A percentile compares a stretch with the other conserved stretches of the same genome.
Evolutionary conservation across 768 basidiomycete genomes (phyloP).

Genomic region (Tricholoma terreum): DNA sequence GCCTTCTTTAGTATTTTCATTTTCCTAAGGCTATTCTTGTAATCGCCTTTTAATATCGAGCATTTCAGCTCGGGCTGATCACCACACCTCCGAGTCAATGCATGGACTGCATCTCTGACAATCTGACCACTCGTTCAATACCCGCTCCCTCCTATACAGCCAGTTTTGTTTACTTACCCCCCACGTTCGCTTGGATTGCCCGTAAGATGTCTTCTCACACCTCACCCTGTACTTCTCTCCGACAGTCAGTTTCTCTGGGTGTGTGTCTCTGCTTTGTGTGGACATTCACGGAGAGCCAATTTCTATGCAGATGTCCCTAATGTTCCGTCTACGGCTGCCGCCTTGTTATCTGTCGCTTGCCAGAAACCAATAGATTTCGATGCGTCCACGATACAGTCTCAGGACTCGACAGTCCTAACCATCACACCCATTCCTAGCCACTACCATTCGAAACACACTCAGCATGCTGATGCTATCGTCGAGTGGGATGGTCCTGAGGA

Average conservation of each 20-base stretch:
- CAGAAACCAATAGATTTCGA: not conserved
- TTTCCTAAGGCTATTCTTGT: too few species aligned
- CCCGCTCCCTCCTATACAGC: not conserved
- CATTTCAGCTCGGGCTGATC: too few species aligned
- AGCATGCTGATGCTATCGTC: conserved; percentile 15
- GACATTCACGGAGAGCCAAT: not conserved
- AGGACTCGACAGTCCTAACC: not conserved
- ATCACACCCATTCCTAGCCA: not conserved
- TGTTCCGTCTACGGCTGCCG: not conserved
- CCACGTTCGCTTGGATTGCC: not conserved
- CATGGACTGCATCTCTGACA: too few species aligned
- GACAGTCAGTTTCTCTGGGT: not conserved
- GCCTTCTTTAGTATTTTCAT: too few species aligned
- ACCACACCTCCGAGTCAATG: too few species aligned
- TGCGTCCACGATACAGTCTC: conserved; percentile 6
- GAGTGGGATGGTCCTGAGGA: conserved; percentile 28
- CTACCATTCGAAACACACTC: not conserved
- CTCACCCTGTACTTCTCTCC: not conserved
- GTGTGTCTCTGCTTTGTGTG: not conserved
- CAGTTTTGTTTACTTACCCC: not conserved
- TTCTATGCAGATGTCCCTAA: not conserved
- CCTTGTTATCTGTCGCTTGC: not conserved
- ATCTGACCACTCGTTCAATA: not conserved
- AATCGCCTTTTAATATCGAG: too few species aligned
- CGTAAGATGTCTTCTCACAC: not conserved